Evolutionary conservation across 2,329 filamentous ascomycete genomes (phyloP).

Genomic region (Colletotrichum tamarilloi): DNA sequence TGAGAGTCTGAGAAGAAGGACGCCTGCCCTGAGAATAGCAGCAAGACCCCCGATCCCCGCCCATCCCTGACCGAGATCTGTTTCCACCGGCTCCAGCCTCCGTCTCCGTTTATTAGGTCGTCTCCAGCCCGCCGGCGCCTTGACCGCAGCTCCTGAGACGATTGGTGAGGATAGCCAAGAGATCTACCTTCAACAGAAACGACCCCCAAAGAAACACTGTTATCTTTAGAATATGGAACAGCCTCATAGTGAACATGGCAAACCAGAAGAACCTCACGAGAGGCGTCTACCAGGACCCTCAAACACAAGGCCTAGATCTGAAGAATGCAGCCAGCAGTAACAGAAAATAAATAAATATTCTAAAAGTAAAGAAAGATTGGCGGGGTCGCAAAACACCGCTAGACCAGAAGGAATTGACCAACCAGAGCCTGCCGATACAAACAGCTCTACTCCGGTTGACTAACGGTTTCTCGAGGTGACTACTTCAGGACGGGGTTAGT

Average conservation of each 20-base stretch:
- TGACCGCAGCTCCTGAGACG: conserved; percentile 31
- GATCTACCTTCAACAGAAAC: conserved; percentile 27
- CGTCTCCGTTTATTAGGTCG: neutral
- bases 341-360: neutral
- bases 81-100: conserved; percentile 14
- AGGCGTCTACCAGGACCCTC: conserved; percentile 6
- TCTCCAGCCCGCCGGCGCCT: conserved; percentile 16
- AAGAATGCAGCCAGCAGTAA: neutral
- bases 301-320: neutral
- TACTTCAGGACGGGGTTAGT: neutral
- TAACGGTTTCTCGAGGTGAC: conserved; percentile 11
- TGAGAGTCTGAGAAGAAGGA: neutral
- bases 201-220: conserved; percentile 13
- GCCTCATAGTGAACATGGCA: neutral
- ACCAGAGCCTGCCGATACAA: conserved; percentile 44
- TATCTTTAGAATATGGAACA: conserved; percentile 16
- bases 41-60: conserved; percentile 11
- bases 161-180: conserved; percentile 23
- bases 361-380: conserved; percentile 18
- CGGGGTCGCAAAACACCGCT: conserved; percentile 26
- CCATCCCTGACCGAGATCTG: conserved; percentile 26
- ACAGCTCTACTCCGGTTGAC: conserved; percentile 29
- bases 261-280: neutral
- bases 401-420: conserved; percentile 43
- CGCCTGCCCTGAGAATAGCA: conserved; percentile 19